A percentile compares a stretch with the other conserved stretches of the same genome.
Conservation (phyloP, 1,139 yeast species). For the Sugiyamaella sp. region DNA sequence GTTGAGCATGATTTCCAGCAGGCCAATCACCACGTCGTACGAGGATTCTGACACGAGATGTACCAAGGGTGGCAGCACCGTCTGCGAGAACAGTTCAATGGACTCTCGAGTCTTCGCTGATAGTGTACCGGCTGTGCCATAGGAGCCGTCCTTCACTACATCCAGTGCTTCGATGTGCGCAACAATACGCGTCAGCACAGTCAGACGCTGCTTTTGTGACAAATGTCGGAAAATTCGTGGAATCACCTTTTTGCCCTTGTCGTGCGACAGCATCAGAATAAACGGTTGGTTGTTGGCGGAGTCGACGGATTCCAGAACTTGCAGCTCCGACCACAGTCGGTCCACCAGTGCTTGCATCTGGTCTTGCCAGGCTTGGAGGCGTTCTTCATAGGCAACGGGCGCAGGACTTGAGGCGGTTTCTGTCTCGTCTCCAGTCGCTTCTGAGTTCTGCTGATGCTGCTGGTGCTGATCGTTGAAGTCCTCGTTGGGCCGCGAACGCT, state of each 20-base stretch:
- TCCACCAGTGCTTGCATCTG: conserved; percentile 39
- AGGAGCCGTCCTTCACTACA: conserved; percentile 78
- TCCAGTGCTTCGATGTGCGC: conserved; percentile 80
- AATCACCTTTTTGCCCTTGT: conserved; percentile 86
- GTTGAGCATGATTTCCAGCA: conserved; percentile 71
- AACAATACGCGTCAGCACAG: conserved; percentile 77
- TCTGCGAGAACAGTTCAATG: conserved; percentile 78
- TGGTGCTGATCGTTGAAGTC: conserved; percentile 53
- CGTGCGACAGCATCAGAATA: conserved; percentile 78
- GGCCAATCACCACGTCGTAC: conserved; percentile 80
- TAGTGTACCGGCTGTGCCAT: conserved; percentile 59
- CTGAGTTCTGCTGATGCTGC: conserved; percentile 29
- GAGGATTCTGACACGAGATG: conserved; percentile 82
- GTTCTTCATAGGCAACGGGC: conserved; percentile 23
- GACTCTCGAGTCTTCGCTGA: conserved; percentile 57
- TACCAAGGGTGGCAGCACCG: conserved; percentile 84
- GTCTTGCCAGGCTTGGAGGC: conserved; percentile 38
- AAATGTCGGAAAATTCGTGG: conserved; percentile 88
- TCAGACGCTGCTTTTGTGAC: conserved; percentile 73
- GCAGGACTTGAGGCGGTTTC: conserved; percentile 35
- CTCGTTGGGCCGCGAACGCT: conserved; percentile 55
- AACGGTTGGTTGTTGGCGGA: conserved; percentile 64
- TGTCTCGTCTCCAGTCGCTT: conserved; percentile 38
- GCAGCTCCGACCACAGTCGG: conserved; percentile 75
- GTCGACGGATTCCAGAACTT: conserved; percentile 59